Evolutionary conservation across 1,284 basidiomycete species (phyloP), one percentile per base, ranked within the genome.

Genomic region (Cystobasidiaceae sp.): DNA sequence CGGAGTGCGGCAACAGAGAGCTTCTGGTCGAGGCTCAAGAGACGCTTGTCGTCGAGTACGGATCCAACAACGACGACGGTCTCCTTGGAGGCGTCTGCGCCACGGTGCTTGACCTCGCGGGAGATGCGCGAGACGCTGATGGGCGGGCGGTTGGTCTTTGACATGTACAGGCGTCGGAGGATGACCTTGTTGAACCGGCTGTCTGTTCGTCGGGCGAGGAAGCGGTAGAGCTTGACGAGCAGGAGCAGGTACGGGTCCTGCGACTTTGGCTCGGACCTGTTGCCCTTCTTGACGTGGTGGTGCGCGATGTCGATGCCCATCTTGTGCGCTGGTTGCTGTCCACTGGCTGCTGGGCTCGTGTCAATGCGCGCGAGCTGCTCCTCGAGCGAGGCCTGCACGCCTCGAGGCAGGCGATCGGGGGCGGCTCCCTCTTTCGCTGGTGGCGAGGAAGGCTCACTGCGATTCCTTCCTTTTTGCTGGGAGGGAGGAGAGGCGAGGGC

Each of bases 171-270:
- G 69, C 94, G 89, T 80, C 88, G 90, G 77, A 99, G 91, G 80
- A 99, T 83, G 76, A 86, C 89, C 86, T 94, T 92, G 90, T 99
- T 99, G 83, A 99, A 99, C 73, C 82, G 82, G 69, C 91, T 86
- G 78, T 97, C 91, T 64, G 96, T 98, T 76, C 96, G 88, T 77
- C 96, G 89, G 71, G 94, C 93, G 71, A 99, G 83, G 86, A 98
- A 99, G 76, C 94, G 92, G 85, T 98, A 99, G 72, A 98, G 86
- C 94, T 98, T 97, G 80, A 98, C 94, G 70, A 99, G 87, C 76
- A 97, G 85, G 77, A 97, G 87, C 76, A 98, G 86, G 82, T 98
- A 97, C 37, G 94, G 93, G 81, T 98, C 94, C 89, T 97, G 90
- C 79, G 91, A 94, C 84, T 91, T 91, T 79, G 94, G 94, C 72